Conservation (phyloP, 2,329 filamentous ascomycete species). For the Didymella segeticola region DNA sequence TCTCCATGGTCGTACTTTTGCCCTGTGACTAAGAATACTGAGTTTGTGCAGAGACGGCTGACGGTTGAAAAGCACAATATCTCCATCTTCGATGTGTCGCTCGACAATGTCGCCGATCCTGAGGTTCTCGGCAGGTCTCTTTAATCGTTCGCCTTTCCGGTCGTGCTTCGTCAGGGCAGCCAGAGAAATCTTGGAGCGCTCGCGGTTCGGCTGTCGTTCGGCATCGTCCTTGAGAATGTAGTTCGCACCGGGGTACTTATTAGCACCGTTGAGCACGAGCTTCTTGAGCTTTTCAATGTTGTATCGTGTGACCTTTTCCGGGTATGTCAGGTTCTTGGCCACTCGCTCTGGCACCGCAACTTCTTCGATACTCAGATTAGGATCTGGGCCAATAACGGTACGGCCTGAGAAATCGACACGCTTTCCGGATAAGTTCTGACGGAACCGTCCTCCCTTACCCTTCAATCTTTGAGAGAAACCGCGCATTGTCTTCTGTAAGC, state of each 20-base stretch:
- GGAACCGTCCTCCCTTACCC: conserved; percentile 95
- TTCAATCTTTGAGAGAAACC: conserved; percentile 96
- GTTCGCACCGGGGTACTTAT: conserved; percentile 87
- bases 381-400: conserved; percentile 97
- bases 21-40: conserved; percentile 95
- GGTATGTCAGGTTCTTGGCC: conserved; percentile 96
- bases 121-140: conserved; percentile 75
- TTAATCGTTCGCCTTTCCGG: conserved; percentile 64
- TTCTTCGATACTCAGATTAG: conserved; percentile 90
- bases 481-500: conserved; percentile 85
- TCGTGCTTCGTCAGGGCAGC: conserved; percentile 56
- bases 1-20: conserved; percentile 91
- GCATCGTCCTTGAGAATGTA: conserved; percentile 71
- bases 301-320: conserved; percentile 82
- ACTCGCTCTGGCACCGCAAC: conserved; percentile 90
- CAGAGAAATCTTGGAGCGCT: conserved; percentile 71
- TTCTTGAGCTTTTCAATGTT: conserved; percentile 83
- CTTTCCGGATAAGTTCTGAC: conserved; percentile 96
- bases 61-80: conserved; percentile 96
- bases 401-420: conserved; percentile 98
- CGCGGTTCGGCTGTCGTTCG: conserved; percentile 53
- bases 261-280: conserved; percentile 76
- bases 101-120: conserved; percentile 88
- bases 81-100: conserved; percentile 91
- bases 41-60: conserved; percentile 98